phyloP scores from a whole-genome alignment of 78 protist species.

The Monosiga brevicollis region DNA sequence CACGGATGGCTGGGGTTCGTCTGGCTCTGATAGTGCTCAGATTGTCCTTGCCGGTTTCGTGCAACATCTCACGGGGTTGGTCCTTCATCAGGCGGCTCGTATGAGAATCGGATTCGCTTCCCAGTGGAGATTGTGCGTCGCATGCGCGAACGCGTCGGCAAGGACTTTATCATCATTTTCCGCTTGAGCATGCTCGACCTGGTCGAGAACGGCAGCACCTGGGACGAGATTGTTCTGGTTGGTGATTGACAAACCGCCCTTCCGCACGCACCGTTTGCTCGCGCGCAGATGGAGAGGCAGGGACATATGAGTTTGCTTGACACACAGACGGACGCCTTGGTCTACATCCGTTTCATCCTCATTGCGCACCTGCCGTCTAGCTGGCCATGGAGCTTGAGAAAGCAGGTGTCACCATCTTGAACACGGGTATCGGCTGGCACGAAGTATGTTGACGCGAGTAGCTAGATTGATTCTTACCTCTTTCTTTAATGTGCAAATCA shows the following conservation, averaged over 20 bases:
- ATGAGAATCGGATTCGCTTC: slow-evolving; percentile 35
- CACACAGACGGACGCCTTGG: neutral
- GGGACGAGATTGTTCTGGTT: slow-evolving; percentile 18
- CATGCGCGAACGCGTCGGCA: neutral
- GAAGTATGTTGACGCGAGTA: no score
- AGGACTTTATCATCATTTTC: slow-evolving; percentile 57
- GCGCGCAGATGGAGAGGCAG: no score
- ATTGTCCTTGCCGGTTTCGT: no score
- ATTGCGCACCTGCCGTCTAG: no score
- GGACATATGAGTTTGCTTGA: no score
- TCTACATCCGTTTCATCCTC: neutral
- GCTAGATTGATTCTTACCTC: no score
- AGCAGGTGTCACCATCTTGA: slow-evolving; percentile 46
- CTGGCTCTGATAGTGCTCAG: no score
- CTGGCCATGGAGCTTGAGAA: slow-evolving; percentile 24
- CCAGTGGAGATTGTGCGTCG: slow-evolving; percentile 36
- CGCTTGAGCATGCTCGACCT: slow-evolving; percentile 57
- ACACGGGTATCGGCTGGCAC: slow-evolving; percentile 68
- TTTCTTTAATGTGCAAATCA: no score
- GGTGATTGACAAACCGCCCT: neutral
- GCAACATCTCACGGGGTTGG: no score
- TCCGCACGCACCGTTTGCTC: no score
- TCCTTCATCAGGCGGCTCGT: slow-evolving; percentile 56
- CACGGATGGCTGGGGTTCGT: slow-evolving; percentile 54
- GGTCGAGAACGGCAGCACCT: slow-evolving; percentile 26